Conservation (phyloP, 1,284 basidiomycete species). For the Kalmanozyma brasiliensis region DNA sequence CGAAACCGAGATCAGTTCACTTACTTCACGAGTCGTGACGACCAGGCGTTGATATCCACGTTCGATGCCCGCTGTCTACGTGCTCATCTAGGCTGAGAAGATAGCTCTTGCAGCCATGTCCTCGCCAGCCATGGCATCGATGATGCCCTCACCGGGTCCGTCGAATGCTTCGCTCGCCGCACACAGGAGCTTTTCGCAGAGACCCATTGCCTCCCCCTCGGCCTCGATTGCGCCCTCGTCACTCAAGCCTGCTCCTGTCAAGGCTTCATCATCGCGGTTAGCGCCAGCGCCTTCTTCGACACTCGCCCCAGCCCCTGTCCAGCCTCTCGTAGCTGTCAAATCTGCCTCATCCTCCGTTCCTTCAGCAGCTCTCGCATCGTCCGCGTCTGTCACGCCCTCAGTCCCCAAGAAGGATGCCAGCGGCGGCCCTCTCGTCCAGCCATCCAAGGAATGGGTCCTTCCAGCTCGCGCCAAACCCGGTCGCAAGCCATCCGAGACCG, state of each 20-base stretch:
- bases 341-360: constrained; percentile 2
- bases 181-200: constrained; percentile 22
- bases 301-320: constrained; percentile 7
- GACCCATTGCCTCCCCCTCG: constrained; percentile 14
- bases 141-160: constrained; percentile 20
- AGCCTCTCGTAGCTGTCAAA: constrained; percentile 10
- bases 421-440: constrained; percentile 49
- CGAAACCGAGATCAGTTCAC: too few species aligned
- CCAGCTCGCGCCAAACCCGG: constrained; percentile 66
- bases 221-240: neutral
- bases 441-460: constrained; percentile 64
- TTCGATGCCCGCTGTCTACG: too few species aligned
- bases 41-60: too few species aligned
- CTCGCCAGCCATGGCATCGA: constrained; percentile 29
- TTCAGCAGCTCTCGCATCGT: constrained; percentile 4
- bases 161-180: constrained; percentile 14
- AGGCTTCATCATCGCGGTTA: constrained; percentile 1
- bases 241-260: constrained; percentile 10
- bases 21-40: too few species aligned
- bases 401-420: constrained; percentile 23
- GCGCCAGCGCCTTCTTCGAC: constrained; percentile 6
- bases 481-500: constrained; percentile 63
- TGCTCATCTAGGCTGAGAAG: neutral
- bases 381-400: constrained; percentile 1
- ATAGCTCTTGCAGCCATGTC: constrained; percentile 11